phyloP scores from a whole-genome alignment of 208 protist genomes.

The Endotrypanum monterogeii region DNA sequence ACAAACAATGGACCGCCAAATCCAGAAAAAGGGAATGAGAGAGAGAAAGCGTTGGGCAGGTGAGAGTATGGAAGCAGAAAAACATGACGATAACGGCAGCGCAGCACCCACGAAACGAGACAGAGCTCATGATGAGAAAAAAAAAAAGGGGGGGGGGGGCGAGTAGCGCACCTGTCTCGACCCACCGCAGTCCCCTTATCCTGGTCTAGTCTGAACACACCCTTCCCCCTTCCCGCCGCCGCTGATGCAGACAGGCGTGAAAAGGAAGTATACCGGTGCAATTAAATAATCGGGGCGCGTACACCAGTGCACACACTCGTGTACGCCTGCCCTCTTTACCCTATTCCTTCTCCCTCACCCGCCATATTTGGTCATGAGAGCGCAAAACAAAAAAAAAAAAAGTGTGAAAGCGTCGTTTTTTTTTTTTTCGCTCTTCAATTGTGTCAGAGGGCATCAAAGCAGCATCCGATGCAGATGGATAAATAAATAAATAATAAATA shows the following conservation, averaged over 20 bases:
- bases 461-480: neutral
- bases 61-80: neutral
- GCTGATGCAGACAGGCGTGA: too few species aligned
- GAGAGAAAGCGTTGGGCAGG: neutral
- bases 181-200: neutral
- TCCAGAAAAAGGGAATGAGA: neutral
- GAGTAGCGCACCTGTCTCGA: neutral
- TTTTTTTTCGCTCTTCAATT: neutral
- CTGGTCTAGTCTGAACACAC: too few species aligned
- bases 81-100: neutral
- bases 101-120: neutral
- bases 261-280: too few species aligned
- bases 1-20: too few species aligned
- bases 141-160: neutral
- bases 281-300: too few species aligned
- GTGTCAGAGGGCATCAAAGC: neutral
- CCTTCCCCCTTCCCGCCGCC: too few species aligned
- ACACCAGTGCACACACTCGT: too few species aligned
- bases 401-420: neutral
- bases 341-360: too few species aligned
- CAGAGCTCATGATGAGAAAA: neutral
- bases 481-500: too few species aligned
- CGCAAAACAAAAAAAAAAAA: too few species aligned
- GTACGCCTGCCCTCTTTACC: too few species aligned
- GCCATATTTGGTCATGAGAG: too few species aligned